Evolutionary conservation across 192 early-diverging fungal genomes (phyloP).

Genomic region (Coemansia sp.): DNA sequence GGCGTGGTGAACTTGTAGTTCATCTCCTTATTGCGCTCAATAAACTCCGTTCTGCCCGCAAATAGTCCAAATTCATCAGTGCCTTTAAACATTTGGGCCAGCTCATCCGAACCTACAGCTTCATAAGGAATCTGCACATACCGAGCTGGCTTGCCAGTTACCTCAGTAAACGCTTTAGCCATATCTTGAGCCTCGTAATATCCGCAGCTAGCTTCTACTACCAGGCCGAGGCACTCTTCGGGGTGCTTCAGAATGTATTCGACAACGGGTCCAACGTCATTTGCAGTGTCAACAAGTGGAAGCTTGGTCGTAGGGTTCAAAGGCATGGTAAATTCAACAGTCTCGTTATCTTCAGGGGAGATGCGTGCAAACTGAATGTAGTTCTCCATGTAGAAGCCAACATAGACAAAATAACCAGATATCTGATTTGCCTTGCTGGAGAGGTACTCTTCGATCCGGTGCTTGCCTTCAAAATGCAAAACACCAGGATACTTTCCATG

Average conservation of each 20-base stretch:
- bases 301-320: slow-evolving; percentile 21
- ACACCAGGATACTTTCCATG: slow-evolving; percentile 30
- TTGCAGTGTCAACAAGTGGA: slow-evolving; percentile 35
- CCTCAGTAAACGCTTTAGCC: slow-evolving; percentile 37
- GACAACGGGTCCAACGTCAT: slow-evolving; percentile 37
- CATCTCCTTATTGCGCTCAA: slow-evolving; percentile 27
- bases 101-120: slow-evolving; percentile 3
- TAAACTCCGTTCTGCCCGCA: slow-evolving; percentile 7
- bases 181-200: slow-evolving; percentile 38
- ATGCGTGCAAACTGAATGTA: slow-evolving; percentile 27
- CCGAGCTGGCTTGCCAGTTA: slow-evolving; percentile 32
- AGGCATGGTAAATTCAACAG: slow-evolving; percentile 38
- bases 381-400: slow-evolving; percentile 45
- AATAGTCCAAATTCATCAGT: slow-evolving; percentile 34
- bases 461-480: slow-evolving; percentile 38
- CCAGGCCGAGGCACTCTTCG: slow-evolving; percentile 22
- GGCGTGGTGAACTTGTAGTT: slow-evolving; percentile 27
- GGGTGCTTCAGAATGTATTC: slow-evolving; percentile 31
- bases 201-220: slow-evolving; percentile 21
- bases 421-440: slow-evolving; percentile 26
- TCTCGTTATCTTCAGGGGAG: slow-evolving; percentile 29
- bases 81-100: slow-evolving; percentile 26
- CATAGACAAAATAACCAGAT: slow-evolving; percentile 17
- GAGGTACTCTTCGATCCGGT: slow-evolving; percentile 37
- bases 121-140: slow-evolving; percentile 32